Percentiles rank a stretch among this genome's conserved stretches.
phyloP scores from a whole-genome alignment of 2,329 filamentous ascomycete species.

The Dichotomopilus funicola region DNA sequence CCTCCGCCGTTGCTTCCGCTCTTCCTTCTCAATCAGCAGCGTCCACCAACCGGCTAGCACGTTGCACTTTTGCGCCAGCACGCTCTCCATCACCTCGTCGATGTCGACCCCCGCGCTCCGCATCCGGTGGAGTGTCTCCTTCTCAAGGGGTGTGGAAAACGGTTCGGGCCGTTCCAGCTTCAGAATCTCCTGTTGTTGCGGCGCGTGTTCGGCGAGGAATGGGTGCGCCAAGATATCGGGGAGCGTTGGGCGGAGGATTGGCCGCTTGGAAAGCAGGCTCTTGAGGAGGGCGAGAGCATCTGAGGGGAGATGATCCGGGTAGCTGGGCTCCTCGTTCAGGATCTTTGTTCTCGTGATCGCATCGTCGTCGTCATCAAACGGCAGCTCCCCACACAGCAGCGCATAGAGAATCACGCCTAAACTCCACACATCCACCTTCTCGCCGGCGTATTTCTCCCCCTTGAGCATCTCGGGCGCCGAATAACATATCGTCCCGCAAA shows the following conservation, averaged over 20 bases:
- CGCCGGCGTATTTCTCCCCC: slow-evolving; percentile 93
- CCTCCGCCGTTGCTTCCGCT: slow-evolving; percentile 71
- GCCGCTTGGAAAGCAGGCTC: slow-evolving; percentile 80
- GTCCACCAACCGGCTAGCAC: slow-evolving; percentile 94
- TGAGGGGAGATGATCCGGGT: slow-evolving; percentile 69
- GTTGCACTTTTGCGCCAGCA: slow-evolving; percentile 84
- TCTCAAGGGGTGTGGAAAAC: slow-evolving; percentile 81
- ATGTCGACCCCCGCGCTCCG: slow-evolving; percentile 89
- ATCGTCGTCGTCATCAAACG: slow-evolving; percentile 95
- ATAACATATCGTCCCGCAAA: slow-evolving; percentile 96
- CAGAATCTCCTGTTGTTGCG: slow-evolving; percentile 82
- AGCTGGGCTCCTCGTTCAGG: slow-evolving; percentile 76
- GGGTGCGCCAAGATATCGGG: slow-evolving; percentile 82
- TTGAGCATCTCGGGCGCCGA: slow-evolving; percentile 98
- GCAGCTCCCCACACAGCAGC: slow-evolving; percentile 74
- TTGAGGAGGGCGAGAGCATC: slow-evolving; percentile 74
- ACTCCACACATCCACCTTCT: slow-evolving; percentile 97
- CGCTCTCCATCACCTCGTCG: slow-evolving; percentile 89
- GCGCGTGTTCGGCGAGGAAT: slow-evolving; percentile 80
- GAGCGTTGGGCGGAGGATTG: slow-evolving; percentile 72
- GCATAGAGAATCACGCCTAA: slow-evolving; percentile 80
- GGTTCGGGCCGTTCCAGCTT: slow-evolving; percentile 73
- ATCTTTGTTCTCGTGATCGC: slow-evolving; percentile 79
- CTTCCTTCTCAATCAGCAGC: slow-evolving; percentile 86
- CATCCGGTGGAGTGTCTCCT: slow-evolving; percentile 88